Evolutionary conservation across 306 rosid species (phyloP).

Genomic region (Vigna radiata): DNA sequence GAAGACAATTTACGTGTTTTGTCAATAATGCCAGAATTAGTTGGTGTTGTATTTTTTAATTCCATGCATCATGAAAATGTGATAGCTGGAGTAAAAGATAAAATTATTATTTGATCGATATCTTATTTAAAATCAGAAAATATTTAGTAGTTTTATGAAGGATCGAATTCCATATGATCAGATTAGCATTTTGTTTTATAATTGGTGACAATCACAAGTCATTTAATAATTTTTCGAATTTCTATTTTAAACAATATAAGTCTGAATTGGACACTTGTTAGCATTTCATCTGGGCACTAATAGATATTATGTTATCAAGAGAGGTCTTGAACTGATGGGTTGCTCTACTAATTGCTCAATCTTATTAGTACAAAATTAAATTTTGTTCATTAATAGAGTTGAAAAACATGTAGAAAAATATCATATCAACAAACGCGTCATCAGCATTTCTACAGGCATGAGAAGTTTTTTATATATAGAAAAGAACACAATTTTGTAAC

Average conservation of each 20-base stretch:
- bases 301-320: background rate
- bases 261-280: background rate
- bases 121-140: background rate
- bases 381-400: background rate
- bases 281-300: background rate
- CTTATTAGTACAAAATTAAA: background rate
- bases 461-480: no score
- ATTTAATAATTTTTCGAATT: background rate
- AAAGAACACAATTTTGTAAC: no score
- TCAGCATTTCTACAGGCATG: background rate
- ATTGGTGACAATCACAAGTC: background rate
- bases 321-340: background rate
- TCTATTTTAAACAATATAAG: background rate
- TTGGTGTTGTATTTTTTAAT: background rate
- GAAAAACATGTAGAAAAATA: background rate
- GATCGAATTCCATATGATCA: background rate
- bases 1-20: background rate
- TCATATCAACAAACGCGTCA: background rate
- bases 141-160: background rate
- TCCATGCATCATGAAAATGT: background rate
- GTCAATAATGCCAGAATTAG: slow-evolving; percentile 32
- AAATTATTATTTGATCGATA: background rate
- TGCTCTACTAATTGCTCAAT: background rate
- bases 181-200: background rate
- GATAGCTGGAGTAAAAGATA: background rate